These are phyloP conservation scores for Bauhinia variegata DNA, from an alignment of 306 rosid genomes.

Conservation along the genomic window DNA sequence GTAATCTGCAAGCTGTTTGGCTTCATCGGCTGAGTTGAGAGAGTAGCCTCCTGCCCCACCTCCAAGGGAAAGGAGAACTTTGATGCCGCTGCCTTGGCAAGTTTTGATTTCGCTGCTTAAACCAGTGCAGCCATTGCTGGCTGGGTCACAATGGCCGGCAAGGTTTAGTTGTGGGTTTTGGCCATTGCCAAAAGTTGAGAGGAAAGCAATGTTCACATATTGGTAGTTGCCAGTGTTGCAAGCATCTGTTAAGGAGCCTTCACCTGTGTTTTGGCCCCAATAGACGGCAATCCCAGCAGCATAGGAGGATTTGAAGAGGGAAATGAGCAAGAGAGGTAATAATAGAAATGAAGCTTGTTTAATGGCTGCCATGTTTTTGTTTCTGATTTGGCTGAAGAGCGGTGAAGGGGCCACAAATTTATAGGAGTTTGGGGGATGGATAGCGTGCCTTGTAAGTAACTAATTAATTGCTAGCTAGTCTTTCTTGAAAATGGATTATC, in stretches of 20 bases:
- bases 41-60: constrained; percentile 44
- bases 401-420: constrained; percentile 7
- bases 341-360: constrained; percentile 30
- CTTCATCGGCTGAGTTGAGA: constrained; percentile 48
- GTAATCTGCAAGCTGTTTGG: constrained; percentile 36
- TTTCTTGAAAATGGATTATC: no score
- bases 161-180: constrained; percentile 41
- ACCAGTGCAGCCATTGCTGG: constrained; percentile 32
- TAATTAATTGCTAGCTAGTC: no score
- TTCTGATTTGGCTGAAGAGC: neutral
- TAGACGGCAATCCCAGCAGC: constrained; percentile 50
- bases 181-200: constrained; percentile 51
- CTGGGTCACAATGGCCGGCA: constrained; percentile 45
- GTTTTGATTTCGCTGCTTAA: constrained; percentile 39
- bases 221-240: constrained; percentile 52
- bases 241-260: constrained; percentile 49
- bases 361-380: constrained; percentile 38
- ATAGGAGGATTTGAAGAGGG: constrained; percentile 24
- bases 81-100: constrained; percentile 43
- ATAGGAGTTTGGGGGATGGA: constrained; percentile 25
- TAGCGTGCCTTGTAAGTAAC: constrained; percentile 11
- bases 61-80: constrained; percentile 64
- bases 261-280: constrained; percentile 48
- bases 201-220: constrained; percentile 55
- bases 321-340: constrained; percentile 34